These are phyloP conservation scores for Podila clonocystis DNA, from an alignment of 192 early-diverging fungal species.

Conservation along the genomic window DNA sequence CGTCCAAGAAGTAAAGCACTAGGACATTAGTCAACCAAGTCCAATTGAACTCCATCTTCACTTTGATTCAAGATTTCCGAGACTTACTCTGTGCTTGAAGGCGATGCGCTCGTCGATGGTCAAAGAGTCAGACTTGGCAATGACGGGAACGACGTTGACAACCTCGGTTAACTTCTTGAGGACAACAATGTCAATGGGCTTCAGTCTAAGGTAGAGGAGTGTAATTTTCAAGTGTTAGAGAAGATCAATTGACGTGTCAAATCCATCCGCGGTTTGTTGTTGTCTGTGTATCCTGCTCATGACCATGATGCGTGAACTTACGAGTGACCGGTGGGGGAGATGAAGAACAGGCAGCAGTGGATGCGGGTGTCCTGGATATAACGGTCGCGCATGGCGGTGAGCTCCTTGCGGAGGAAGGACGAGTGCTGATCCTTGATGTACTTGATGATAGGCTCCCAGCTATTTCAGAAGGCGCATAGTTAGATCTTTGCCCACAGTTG, in stretches of 20 bases:
- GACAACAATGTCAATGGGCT: slow-evolving; percentile 88
- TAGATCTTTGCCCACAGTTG: not conserved
- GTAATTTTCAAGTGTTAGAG: too few species aligned
- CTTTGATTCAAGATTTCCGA: not conserved
- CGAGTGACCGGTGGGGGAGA: slow-evolving; percentile 95
- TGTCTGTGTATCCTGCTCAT: too few species aligned
- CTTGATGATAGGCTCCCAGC: slow-evolving; percentile 98
- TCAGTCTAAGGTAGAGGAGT: slow-evolving; percentile 61
- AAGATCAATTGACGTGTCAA: not conserved
- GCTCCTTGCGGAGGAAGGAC: slow-evolving; percentile 93
- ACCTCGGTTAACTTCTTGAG: slow-evolving; percentile 86
- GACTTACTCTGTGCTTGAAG: slow-evolving; percentile 79
- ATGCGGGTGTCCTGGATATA: slow-evolving; percentile 95
- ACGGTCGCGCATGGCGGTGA: slow-evolving; percentile 86
- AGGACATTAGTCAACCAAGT: not conserved
- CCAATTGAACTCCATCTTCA: not conserved
- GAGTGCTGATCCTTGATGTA: slow-evolving; percentile 99
- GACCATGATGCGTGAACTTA: slow-evolving; percentile 50
- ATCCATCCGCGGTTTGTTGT: not conserved
- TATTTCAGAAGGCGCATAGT: slow-evolving; percentile 17
- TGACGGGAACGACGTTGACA: slow-evolving; percentile 89
- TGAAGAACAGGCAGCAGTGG: slow-evolving; percentile 96
- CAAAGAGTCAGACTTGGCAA: slow-evolving; percentile 91
- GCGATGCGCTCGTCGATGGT: slow-evolving; percentile 84
- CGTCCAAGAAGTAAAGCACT: not conserved